A percentile compares a stretch with the other conserved stretches of the same genome.
Conservation (phyloP, 805 yeast species). For the Yamadazyma paraphyllophila region DNA sequence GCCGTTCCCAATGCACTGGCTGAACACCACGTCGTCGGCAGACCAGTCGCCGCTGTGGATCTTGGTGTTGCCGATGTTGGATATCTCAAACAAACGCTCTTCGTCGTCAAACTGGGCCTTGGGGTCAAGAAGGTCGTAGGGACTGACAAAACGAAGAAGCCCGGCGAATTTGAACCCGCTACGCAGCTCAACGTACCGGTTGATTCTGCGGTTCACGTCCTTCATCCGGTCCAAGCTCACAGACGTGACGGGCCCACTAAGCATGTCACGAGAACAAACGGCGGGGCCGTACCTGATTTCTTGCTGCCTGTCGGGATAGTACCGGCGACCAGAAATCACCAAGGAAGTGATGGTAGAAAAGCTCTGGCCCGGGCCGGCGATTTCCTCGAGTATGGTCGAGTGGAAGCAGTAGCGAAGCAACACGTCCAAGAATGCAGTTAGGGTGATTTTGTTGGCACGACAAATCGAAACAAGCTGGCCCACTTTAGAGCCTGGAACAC, state of each 20-base stretch:
- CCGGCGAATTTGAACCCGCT: constrained; percentile 3
- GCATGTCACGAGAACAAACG: not conserved
- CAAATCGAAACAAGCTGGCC: not conserved
- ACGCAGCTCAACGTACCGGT: not conserved
- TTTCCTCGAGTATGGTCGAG: constrained; percentile 2
- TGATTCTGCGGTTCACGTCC: not conserved
- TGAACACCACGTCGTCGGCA: constrained; percentile 11
- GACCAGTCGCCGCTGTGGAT: constrained; percentile 7
- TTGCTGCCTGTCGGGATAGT: constrained; percentile 1
- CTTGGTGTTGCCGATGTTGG: constrained; percentile 10
- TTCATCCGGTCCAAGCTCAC: not conserved
- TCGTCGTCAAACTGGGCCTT: not conserved
- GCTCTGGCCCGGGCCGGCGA: not conserved
- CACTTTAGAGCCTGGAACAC: not conserved
- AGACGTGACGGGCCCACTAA: not conserved
- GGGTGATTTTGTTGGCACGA: constrained; percentile 6
- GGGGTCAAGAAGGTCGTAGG: constrained; percentile 4
- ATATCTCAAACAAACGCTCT: constrained; percentile 10
- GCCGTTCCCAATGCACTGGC: constrained; percentile 5
- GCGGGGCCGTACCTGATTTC: constrained; percentile 1
- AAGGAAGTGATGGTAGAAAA: not conserved
- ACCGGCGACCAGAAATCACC: constrained; percentile 11
- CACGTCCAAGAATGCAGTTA: constrained; percentile 12
- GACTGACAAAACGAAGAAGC: not conserved
- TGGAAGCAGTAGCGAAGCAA: constrained; percentile 11